Percentiles rank a stretch among this genome's conserved stretches.
Evolutionary conservation across 1,284 basidiomycete genomes (phyloP).

Genomic region (Naganishia albida): DNA sequence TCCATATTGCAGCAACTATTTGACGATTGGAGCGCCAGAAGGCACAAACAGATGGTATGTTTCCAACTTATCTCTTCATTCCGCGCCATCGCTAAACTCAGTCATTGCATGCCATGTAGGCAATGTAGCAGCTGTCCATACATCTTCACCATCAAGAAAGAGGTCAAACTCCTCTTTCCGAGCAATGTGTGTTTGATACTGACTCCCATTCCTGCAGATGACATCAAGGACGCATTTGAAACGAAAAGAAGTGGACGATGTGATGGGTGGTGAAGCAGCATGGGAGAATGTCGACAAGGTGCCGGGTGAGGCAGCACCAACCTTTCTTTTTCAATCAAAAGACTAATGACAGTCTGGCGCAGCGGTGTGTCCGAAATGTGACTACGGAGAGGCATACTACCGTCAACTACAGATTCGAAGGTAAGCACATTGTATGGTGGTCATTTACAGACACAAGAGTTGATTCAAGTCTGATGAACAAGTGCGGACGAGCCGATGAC

Average conservation of each 20-base stretch:
- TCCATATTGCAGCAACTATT: constrained; percentile 88
- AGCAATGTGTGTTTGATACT: too few relatives aligned
- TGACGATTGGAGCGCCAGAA: constrained; percentile 64
- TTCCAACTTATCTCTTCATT: neutral
- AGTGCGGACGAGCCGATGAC: constrained; percentile 97
- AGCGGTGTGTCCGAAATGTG: constrained; percentile 90
- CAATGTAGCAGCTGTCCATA: constrained; percentile 68
- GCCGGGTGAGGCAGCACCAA: constrained; percentile 59
- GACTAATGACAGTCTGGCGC: constrained; percentile 1
- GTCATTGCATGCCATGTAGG: constrained; percentile 10
- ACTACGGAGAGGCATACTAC: constrained; percentile 84
- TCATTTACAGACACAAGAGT: neutral
- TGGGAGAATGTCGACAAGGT: constrained; percentile 96
- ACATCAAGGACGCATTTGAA: constrained; percentile 79
- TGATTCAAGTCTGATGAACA: constrained; percentile 45
- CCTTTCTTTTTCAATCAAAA: neutral
- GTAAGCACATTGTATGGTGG: constrained; percentile 6
- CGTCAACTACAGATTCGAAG: constrained; percentile 89
- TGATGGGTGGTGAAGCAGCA: constrained; percentile 86
- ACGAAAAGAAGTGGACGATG: constrained; percentile 87
- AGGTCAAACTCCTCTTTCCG: constrained; percentile 57
- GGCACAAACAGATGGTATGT: constrained; percentile 52
- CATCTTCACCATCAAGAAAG: constrained; percentile 81
- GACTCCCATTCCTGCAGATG: constrained; percentile 63
- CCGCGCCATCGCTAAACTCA: neutral